Percentiles rank a stretch among this genome's conserved stretches.
Conservation (phyloP, 225 moss, liverwort and hornwort species). For the Pseudisothecium myosuroides region DNA sequence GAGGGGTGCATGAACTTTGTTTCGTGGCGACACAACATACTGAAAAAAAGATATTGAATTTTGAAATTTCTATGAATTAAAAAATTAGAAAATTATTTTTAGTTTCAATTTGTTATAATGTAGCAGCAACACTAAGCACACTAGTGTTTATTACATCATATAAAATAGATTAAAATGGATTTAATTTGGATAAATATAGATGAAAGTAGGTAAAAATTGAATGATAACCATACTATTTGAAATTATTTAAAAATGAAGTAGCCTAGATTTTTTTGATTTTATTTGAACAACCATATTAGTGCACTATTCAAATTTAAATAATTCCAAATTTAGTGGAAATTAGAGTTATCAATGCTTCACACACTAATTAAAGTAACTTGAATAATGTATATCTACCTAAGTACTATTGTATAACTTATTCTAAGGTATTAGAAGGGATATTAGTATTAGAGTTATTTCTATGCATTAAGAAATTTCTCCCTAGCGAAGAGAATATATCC, state of each 20-base stretch:
- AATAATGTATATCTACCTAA: background rate
- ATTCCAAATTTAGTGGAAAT: background rate
- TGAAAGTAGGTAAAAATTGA: background rate
- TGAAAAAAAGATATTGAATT: too few relatives aligned
- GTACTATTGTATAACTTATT: background rate
- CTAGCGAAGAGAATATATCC: accelerated
- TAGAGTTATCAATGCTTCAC: accelerated
- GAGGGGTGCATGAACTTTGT: too few relatives aligned
- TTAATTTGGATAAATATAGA: background rate
- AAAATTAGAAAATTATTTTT: too few relatives aligned
- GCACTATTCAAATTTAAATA: background rate
- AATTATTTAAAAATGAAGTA: background rate
- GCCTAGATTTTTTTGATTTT: accelerated
- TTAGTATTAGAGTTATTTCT: accelerated
- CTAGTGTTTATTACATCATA: accelerated
- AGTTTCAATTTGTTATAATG: too few relatives aligned
- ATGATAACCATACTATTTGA: background rate
- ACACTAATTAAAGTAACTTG: background rate
- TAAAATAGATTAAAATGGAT: background rate
- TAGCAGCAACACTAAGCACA: too few relatives aligned
- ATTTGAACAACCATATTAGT: background rate
- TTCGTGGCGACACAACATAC: too few relatives aligned
- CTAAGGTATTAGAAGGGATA: background rate
- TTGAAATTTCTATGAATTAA: too few relatives aligned
- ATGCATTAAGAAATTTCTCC: background rate